Evolutionary conservation across 1,139 yeast genomes (phyloP), one percentile per base, ranked within the genome.

Genomic region (Geotrichum carabidarum): DNA sequence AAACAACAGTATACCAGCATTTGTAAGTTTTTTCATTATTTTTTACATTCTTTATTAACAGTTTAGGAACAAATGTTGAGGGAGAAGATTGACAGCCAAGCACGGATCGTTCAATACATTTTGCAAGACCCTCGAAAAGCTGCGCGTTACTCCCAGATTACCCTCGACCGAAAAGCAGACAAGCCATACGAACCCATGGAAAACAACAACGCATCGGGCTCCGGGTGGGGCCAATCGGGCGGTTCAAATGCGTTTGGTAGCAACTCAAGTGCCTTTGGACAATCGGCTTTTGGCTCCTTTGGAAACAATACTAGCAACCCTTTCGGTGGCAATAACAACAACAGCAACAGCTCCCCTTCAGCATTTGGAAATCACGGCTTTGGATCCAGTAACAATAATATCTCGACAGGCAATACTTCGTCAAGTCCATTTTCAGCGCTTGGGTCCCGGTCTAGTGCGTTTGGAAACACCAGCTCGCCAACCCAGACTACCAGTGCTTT

Each of bases 51-150:
- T 36, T 45, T 35, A 41, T 34, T 31, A 71, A 18, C 53, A 40
- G 31, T 40, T 27, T 32, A 51, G 34, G 36, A 49, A n/a, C 47
- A 40, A 37, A 27, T 78, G 74, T 59, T 78, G 75, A 44, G 67
- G 67, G 34, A 74, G 72, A 52, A 64, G 60, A 63, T 65, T 32
- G 65, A 68, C 8, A 86, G 82, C 60, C 78, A 79, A 78, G 67
- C 71, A 18, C 71, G 70, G 48, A 77, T 82, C 59, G 55, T 77
- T 0, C 58, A 68, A 1, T 74, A 70, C 51, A 57, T 82, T 7
- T 63, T 63, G 17, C 68, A 67, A 1, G 77, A 79, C 58, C 67
- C 78, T 8, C 70, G 72, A 36, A 73, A 75, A 60, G 86, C 84
- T 6, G 84, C 82, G 1, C 72, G 86, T 50, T 82, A 77, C 64